These are phyloP conservation scores for Mycena sanguinolenta DNA, from an alignment of 768 basidiomycete species.

Conservation along the genomic window DNA sequence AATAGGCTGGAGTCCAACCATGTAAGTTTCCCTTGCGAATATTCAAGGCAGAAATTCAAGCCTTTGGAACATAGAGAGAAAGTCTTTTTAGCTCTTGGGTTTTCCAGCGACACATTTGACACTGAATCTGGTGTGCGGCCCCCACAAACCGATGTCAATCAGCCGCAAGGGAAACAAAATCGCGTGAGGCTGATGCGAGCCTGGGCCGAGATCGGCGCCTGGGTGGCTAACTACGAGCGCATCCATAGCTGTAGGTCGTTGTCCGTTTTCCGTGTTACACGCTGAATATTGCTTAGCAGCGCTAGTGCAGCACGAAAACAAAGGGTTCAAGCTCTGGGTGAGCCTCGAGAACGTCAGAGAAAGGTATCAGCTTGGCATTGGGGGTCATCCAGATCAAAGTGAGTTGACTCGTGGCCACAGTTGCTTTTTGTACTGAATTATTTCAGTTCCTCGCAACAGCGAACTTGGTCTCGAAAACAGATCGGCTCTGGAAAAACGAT, in stretches of 20 bases:
- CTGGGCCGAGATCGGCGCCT: conserved; percentile 84
- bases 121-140: conserved; percentile 64
- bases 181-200: conserved; percentile 78
- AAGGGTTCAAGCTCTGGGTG: conserved; percentile 58
- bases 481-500: conserved; percentile 51
- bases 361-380: conserved; percentile 79
- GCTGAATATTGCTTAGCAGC: conserved; percentile 50
- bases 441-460: conserved; percentile 63
- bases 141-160: conserved; percentile 64
- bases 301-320: conserved; percentile 58
- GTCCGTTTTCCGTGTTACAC: conserved; percentile 23
- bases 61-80: conserved; percentile 50
- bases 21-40: conserved; percentile 57
- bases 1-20: conserved; percentile 72
- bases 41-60: conserved; percentile 16
- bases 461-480: conserved; percentile 58
- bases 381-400: conserved; percentile 87
- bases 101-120: conserved; percentile 52
- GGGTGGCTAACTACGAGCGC: conserved; percentile 70
- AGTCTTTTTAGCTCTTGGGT: conserved; percentile 60
- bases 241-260: conserved; percentile 52
- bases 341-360: conserved; percentile 73
- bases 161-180: conserved; percentile 61
- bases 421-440: conserved; percentile 16
- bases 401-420: conserved; percentile 40